Percentiles rank a stretch among this genome's conserved stretches.
Evolutionary conservation across 192 early-diverging fungal species (phyloP).

Genomic region (Thamnidium elegans): DNA sequence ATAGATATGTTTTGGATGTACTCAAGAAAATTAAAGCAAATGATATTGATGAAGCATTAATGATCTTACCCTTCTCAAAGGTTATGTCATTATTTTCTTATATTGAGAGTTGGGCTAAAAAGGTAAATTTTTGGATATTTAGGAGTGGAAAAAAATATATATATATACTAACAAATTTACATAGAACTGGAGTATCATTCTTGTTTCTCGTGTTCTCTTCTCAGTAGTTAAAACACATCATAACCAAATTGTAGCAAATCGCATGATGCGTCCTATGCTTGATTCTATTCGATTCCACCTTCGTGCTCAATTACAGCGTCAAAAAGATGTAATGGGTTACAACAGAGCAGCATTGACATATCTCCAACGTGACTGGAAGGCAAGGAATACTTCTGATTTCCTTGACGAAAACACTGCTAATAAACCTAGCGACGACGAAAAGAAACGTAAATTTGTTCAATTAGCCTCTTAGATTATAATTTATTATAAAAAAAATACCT

Average conservation of each 20-base stretch:
- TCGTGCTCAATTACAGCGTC: constrained; percentile 57
- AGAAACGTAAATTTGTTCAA: constrained; percentile 76
- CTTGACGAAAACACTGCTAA: constrained; percentile 61
- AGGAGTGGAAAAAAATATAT: constrained; percentile 3
- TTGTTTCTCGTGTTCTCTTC: constrained; percentile 82
- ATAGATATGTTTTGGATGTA: constrained; percentile 77
- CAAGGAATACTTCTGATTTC: constrained; percentile 67
- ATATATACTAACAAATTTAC: not conserved
- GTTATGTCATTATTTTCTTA: constrained; percentile 76
- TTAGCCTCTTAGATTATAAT: not conserved
- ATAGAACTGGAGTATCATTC: constrained; percentile 70
- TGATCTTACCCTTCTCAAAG: constrained; percentile 84
- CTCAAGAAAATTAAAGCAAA: constrained; percentile 76
- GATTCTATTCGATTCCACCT: constrained; percentile 68
- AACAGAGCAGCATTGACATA: constrained; percentile 82
- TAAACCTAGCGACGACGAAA: constrained; percentile 50
- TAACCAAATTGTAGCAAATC: constrained; percentile 82
- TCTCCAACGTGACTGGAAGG: constrained; percentile 75
- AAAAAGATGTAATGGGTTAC: constrained; percentile 84
- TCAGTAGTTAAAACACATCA: constrained; percentile 86
- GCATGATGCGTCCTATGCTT: constrained; percentile 72
- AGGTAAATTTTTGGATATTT: constrained; percentile 40
- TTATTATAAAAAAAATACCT: no score
- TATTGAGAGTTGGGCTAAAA: constrained; percentile 79
- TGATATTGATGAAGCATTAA: constrained; percentile 86